Percentiles rank a stretch among this genome's conserved stretches.
Evolutionary conservation across 352 stramenopile genomes (phyloP).

Genomic region (Thraustochytrium sp.): DNA sequence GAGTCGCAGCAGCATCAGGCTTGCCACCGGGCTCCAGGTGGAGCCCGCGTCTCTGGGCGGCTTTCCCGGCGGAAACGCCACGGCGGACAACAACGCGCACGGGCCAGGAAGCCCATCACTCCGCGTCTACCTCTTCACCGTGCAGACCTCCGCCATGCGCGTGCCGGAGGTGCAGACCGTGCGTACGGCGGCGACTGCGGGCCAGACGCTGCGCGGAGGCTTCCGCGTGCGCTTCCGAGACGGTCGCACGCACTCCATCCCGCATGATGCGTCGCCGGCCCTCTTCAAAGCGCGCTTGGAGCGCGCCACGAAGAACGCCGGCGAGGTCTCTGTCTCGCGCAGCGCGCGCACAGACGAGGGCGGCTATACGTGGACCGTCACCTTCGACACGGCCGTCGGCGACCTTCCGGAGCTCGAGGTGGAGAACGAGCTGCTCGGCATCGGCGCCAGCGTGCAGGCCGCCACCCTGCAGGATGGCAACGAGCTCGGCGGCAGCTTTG

Average conservation of each 20-base stretch:
- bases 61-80: slow-evolving; percentile 12
- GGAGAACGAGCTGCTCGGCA: slow-evolving; percentile 43
- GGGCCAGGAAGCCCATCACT: slow-evolving; percentile 79
- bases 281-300: slow-evolving; percentile 58
- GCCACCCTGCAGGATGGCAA: slow-evolving; percentile 49
- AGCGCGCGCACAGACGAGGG: background rate
- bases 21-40: slow-evolving; percentile 74
- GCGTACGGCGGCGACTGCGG: slow-evolving; percentile 62
- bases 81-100: slow-evolving; percentile 79
- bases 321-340: slow-evolving; percentile 32
- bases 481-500: slow-evolving; percentile 70
- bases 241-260: slow-evolving; percentile 44
- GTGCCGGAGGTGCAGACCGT: slow-evolving; percentile 83
- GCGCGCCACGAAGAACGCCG: background rate
- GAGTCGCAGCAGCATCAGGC: slow-evolving; percentile 76
- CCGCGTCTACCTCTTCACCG: slow-evolving; percentile 80
- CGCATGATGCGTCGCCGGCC: slow-evolving; percentile 39
- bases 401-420: slow-evolving; percentile 62
- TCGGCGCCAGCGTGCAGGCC: slow-evolving; percentile 41
- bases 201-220: slow-evolving; percentile 76
- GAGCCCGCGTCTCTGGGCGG: slow-evolving; percentile 78
- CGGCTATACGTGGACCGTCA: slow-evolving; percentile 61
- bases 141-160: slow-evolving; percentile 74
- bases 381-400: slow-evolving; percentile 61
- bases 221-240: slow-evolving; percentile 57